Evolutionary conservation across 2,329 filamentous ascomycete genomes (phyloP), one percentile per base, ranked within the genome.

Genomic region (Colletotrichum tabaci): DNA sequence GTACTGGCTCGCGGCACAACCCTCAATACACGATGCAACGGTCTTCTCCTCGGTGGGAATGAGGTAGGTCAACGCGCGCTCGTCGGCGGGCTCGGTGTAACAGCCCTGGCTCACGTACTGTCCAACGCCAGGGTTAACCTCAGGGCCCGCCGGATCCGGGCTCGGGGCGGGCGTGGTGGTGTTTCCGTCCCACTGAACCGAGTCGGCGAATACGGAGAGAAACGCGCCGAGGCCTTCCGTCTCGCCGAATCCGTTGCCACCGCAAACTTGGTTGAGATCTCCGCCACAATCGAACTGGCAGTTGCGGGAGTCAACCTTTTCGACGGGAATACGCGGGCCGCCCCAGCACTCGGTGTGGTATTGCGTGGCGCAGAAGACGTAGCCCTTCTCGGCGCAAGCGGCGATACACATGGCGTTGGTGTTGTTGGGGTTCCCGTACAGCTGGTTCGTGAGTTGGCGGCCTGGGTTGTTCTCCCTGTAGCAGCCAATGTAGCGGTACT

Each of bases 331-430:
- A 0, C 75, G 82, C 35, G 84, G 84, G 2, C 88, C 88, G 21
- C 81, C 87, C 88, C 88, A 90, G 75, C 88, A 89, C 74, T 90
- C 87, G 15, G 79, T 75, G 21, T 84, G 79, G 71, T 88, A 89
- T 63, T 88, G 81, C 0, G 84, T 86, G 2, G 82, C 87, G 7
- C 86, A 87, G 73, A 86, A 88, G 0, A 76, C 74, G 15, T 80
- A 81, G 1, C 80, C 79, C 4, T 74, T 76, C 0, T 66, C 75
- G 1, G 77, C 79, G 60, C 87, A 89, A 1, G 82, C 78, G 0
- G 77, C 77, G 49, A 88, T 86, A 61, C 87, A 89, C 73, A 80
- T 78, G 30, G 80, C 79, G 30, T 82, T 85, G 3, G 85, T 85
- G 77, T 82, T 86, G 16, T 76, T 78, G 12, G 77, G 71, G n/a